These are phyloP conservation scores for Durio zibethinus DNA, from an alignment of 345 rosid genomes.

Conservation along the genomic window DNA sequence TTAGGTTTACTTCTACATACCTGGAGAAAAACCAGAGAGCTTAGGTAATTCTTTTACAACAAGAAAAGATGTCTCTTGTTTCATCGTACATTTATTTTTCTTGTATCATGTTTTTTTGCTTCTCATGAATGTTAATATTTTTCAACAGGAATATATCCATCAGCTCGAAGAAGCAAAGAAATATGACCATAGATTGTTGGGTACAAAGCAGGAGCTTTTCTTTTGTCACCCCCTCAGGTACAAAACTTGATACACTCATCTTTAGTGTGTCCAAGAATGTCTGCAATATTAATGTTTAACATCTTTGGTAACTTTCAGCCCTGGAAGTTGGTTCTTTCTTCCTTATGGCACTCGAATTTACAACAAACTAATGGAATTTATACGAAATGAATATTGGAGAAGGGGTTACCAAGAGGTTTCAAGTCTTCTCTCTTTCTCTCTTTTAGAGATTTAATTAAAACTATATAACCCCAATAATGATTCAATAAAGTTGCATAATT, in stretches of 20 bases:
- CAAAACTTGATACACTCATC: conserved; percentile 1
- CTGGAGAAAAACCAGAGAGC: not conserved
- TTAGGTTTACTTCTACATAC: not conserved
- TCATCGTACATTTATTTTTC: not conserved
- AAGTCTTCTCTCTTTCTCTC: not conserved
- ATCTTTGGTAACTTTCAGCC: conserved; percentile 52
- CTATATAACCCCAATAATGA: not conserved
- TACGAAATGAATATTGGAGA: conserved; percentile 60
- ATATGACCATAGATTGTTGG: conserved; percentile 86
- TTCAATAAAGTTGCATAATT: conserved; percentile 15
- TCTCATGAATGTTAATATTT: conserved; percentile 6
- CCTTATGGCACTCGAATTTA: conserved; percentile 86
- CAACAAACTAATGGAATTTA: conserved; percentile 79
- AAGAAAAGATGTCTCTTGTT: not conserved
- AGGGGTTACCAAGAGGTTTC: conserved; percentile 95
- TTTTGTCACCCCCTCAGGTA: conserved; percentile 87
- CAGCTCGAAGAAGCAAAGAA: conserved; percentile 84
- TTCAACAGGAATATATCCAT: conserved; percentile 64
- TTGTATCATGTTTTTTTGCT: not conserved
- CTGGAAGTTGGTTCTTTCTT: conserved; percentile 98
- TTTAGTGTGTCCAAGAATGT: conserved; percentile 9
- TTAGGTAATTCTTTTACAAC: not conserved
- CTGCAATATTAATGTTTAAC: conserved; percentile 12
- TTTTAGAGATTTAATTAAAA: not conserved
- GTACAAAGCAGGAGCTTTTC: conserved; percentile 90